Conservation (phyloP, 2,329 filamentous ascomycete species). For the Nemania diffusa region DNA sequence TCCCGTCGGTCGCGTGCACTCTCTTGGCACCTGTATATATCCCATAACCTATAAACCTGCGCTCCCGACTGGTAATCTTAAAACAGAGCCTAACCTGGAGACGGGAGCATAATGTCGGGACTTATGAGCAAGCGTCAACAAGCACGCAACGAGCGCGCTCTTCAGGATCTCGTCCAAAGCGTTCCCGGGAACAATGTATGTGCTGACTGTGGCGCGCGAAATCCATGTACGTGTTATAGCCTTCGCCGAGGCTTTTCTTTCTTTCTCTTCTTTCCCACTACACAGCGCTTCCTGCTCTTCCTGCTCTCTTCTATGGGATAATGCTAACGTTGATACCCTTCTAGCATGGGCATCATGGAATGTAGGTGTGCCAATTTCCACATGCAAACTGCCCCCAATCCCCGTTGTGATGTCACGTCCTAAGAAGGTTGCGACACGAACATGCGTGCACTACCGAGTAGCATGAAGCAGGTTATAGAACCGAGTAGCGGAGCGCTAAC, state of each 20-base stretch:
- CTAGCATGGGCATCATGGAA: conserved; percentile 97
- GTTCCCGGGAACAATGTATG: conserved; percentile 91
- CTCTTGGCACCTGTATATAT: conserved; percentile 33
- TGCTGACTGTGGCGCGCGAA: conserved; percentile 90
- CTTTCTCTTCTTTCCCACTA: background rate
- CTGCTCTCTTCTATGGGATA: background rate
- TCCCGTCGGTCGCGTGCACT: conserved; percentile 31
- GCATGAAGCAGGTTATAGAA: background rate
- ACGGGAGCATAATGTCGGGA: conserved; percentile 67
- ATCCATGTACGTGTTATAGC: conserved; percentile 80
- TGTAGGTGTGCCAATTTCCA: conserved; percentile 67
- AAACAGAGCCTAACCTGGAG: conserved; percentile 20
- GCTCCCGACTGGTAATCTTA: conserved; percentile 11
- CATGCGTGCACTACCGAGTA: conserved; percentile 10
- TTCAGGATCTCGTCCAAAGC: conserved; percentile 88
- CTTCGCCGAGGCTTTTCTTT: conserved; percentile 3
- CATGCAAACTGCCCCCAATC: conserved; percentile 17
- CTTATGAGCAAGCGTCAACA: conserved; percentile 94
- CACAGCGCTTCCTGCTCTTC: conserved; percentile 15
- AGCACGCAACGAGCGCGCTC: conserved; percentile 90
- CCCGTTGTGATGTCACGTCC: background rate
- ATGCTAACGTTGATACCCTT: conserved; percentile 36
- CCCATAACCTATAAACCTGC: conserved; percentile 14
- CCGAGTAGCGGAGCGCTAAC: conserved; percentile 37
- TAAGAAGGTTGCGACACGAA: conserved; percentile 8